Conservation (phyloP, 208 protist genomes). For the Trypanosoma melophagium region DNA sequence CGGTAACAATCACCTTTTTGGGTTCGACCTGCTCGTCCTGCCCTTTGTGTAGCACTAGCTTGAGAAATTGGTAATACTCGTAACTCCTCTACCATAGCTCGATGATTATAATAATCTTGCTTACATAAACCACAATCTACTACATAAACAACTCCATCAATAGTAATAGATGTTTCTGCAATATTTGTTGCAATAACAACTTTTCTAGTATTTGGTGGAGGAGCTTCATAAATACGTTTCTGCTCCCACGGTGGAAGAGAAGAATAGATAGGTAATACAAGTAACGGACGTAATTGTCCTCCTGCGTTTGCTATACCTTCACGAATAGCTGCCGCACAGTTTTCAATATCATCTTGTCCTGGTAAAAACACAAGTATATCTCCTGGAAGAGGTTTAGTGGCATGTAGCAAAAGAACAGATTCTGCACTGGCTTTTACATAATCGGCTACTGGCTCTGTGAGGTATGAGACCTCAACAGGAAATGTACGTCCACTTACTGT, state of each 20-base stretch:
- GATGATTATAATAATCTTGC: conserved; percentile 97
- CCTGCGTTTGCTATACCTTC: conserved; percentile 51
- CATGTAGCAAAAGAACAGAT: conserved; percentile 91
- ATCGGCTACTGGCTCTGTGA: conserved; percentile 93
- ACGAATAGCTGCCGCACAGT: conserved; percentile 67
- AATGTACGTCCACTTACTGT: conserved; percentile 97
- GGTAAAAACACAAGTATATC: conserved; percentile 99
- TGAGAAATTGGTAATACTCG: conserved; percentile 95
- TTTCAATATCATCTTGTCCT: conserved; percentile 99
- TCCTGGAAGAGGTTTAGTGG: conserved; percentile 86
- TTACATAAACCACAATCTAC: conserved; percentile 98
- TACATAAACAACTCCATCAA: conserved; percentile 99
- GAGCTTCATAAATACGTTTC: conserved; percentile 97
- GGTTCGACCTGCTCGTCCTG: conserved; percentile 94
- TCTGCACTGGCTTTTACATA: conserved; percentile 97
- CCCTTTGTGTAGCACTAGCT: conserved; percentile 95
- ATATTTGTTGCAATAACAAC: conserved; percentile 99
- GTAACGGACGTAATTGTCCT: conserved; percentile 77
- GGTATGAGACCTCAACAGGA: conserved; percentile 95
- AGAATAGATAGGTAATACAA: conserved; percentile 98
- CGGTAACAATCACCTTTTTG: conserved; percentile 95
- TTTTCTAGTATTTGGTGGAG: conserved; percentile 90
- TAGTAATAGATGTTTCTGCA: conserved; percentile 99
- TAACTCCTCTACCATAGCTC: conserved; percentile 96
- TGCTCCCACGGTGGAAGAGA: conserved; percentile 98